Conservation (phyloP, 257 asterid genomes). For the Datura wrightii region DNA sequence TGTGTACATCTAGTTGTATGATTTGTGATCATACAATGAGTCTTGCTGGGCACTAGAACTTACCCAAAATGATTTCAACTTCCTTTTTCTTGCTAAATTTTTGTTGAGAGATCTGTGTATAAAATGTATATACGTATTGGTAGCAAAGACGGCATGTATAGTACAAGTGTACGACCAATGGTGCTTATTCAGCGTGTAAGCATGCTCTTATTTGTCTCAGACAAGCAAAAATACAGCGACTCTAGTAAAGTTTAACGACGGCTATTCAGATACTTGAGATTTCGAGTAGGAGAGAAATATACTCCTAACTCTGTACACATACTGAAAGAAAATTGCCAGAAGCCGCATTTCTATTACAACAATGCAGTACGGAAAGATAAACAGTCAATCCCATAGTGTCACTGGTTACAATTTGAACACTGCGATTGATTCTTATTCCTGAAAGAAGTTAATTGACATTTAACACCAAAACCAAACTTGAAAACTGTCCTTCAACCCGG, state of each 20-base stretch:
- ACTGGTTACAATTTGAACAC: conserved; percentile 3
- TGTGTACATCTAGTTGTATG: not conserved
- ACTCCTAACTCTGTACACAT: not conserved
- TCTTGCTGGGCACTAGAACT: not conserved
- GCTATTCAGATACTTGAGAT: not conserved
- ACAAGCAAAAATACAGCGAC: not conserved
- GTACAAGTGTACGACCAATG: not conserved
- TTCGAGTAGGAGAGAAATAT: not conserved
- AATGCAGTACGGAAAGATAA: conserved; percentile 12
- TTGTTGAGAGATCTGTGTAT: not conserved
- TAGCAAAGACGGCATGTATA: no score
- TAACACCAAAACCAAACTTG: not conserved
- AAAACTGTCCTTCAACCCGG: conserved; percentile 9
- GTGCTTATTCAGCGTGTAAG: not conserved
- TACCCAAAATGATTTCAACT: not conserved
- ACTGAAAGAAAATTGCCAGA: not conserved
- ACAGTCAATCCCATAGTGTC: not conserved
- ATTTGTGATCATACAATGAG: not conserved
- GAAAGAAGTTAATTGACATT: not conserved
- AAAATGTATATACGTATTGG: no score
- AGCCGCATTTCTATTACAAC: not conserved
- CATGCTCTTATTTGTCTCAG: not conserved
- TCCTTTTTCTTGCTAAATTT: not conserved
- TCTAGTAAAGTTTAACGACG: not conserved
- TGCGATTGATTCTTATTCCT: conserved; percentile 19